phyloP scores from a whole-genome alignment of 805 yeast genomes.

The Soucietia sequanensis region DNA sequence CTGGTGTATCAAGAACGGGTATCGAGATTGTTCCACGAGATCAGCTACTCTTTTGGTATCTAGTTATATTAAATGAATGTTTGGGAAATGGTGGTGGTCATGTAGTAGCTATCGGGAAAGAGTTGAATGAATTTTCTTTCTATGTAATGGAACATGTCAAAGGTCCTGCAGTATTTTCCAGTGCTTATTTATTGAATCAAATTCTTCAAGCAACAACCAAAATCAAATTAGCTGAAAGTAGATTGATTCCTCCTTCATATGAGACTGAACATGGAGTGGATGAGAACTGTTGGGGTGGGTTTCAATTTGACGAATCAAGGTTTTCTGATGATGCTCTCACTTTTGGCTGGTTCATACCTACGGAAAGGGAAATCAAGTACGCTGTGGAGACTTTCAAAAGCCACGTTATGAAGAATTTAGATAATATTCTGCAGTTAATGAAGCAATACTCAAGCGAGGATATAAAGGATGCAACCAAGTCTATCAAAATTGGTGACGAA shows the following conservation, averaged over 20 bases:
- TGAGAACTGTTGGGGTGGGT: constrained; percentile 72
- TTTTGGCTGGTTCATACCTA: constrained; percentile 78
- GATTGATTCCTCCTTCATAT: constrained; percentile 51
- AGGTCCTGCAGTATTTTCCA: constrained; percentile 63
- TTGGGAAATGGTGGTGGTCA: constrained; percentile 63
- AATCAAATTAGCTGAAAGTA: constrained; percentile 55
- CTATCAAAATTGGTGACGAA: constrained; percentile 46
- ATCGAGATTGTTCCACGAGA: constrained; percentile 75
- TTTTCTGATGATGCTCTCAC: constrained; percentile 48
- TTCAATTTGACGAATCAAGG: constrained; percentile 55
- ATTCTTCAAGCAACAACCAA: constrained; percentile 62
- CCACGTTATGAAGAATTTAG: constrained; percentile 45
- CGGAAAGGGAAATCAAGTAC: constrained; percentile 49
- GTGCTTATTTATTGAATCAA: constrained; percentile 66
- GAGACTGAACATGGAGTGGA: constrained; percentile 33
- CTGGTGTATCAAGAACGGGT: constrained; percentile 71
- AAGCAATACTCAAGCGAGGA: constrained; percentile 18
- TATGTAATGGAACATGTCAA: constrained; percentile 48
- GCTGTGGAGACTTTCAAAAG: constrained; percentile 59
- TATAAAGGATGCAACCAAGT: constrained; percentile 13
- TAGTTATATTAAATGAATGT: constrained; percentile 67
- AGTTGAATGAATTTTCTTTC: constrained; percentile 46
- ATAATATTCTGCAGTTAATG: constrained; percentile 38
- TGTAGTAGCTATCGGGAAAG: constrained; percentile 42
- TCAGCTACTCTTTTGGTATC: constrained; percentile 67